Conservation (phyloP, 2,329 filamentous ascomycete species). For the Aspergillus sp. region DNA sequence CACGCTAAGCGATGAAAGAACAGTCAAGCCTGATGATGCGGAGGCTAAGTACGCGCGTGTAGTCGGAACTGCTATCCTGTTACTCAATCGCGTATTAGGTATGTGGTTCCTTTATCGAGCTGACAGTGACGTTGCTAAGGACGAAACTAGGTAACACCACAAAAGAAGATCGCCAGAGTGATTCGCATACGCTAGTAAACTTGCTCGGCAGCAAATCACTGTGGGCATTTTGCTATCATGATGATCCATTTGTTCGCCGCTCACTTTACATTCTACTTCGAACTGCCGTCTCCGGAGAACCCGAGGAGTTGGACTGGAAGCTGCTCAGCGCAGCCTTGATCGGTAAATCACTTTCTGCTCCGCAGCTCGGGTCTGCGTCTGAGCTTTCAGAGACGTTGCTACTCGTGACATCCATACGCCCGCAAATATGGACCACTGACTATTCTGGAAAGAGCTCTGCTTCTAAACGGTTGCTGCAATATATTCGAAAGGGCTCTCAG, state of each 20-base stretch:
- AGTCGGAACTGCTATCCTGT: slow-evolving; percentile 61
- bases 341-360: slow-evolving; percentile 71
- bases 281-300: slow-evolving; percentile 54
- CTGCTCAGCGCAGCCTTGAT: slow-evolving; percentile 72
- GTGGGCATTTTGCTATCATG: slow-evolving; percentile 63
- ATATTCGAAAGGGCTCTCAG: slow-evolving; percentile 84
- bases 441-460: slow-evolving; percentile 63
- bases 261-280: slow-evolving; percentile 62
- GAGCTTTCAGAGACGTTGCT: slow-evolving; percentile 72
- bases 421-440: slow-evolving; percentile 73
- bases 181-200: slow-evolving; percentile 64
- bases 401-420: slow-evolving; percentile 65
- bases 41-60: slow-evolving; percentile 85
- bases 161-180: slow-evolving; percentile 61
- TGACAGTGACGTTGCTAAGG: slow-evolving; percentile 20
- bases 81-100: slow-evolving; percentile 60
- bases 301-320: slow-evolving; percentile 62
- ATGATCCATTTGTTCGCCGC: slow-evolving; percentile 62
- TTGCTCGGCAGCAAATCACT: slow-evolving; percentile 67
- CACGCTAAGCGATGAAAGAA: slow-evolving; percentile 87
- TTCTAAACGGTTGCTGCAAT: slow-evolving; percentile 66
- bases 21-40: slow-evolving; percentile 80
- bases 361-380: slow-evolving; percentile 73
- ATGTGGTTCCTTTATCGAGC: slow-evolving; percentile 16
- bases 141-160: slow-evolving; percentile 37